These are phyloP conservation scores for Samsoniella hepiali DNA, from an alignment of 2,329 filamentous ascomycete genomes.

Conservation along the genomic window DNA sequence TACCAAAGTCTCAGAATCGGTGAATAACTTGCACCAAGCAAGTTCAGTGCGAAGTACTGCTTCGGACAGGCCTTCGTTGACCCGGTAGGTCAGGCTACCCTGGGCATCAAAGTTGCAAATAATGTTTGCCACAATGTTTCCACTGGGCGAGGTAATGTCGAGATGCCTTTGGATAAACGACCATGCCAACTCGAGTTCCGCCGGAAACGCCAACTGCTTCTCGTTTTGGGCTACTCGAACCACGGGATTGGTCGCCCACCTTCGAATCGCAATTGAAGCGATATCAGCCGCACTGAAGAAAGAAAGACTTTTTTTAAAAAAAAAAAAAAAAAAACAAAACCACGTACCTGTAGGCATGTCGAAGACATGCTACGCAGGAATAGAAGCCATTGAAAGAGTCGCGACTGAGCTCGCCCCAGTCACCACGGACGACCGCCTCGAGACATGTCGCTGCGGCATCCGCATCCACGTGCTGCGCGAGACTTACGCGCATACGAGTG, in stretches of 20 bases:
- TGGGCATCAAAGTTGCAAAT: conserved; percentile 3
- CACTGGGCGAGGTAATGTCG: conserved; percentile 2
- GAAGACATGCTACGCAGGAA: conserved; percentile 2
- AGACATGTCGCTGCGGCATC: neutral
- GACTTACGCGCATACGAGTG: neutral
- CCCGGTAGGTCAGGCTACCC: neutral
- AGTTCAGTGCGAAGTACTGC: neutral
- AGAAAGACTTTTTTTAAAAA: neutral
- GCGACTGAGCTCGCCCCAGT: neutral
- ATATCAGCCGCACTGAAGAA: neutral
- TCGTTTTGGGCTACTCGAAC: conserved; percentile 10
- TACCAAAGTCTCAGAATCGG: neutral
- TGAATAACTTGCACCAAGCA: conserved; percentile 1
- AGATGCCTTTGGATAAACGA: conserved; percentile 2
- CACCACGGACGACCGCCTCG: neutral
- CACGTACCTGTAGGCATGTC: conserved; percentile 2
- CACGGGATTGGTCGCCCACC: conserved; percentile 8
- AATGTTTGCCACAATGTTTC: conserved; percentile 4
- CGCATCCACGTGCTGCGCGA: neutral
- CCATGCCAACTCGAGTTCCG: conserved; percentile 3
- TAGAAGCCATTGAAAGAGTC: conserved; percentile 14
- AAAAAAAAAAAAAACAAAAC: neutral
- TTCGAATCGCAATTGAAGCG: neutral
- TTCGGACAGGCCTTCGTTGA: conserved; percentile 9
- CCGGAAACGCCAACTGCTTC: neutral